Evolutionary conservation across 768 basidiomycete genomes (phyloP).

Genomic region (Baorangia bicolor): DNA sequence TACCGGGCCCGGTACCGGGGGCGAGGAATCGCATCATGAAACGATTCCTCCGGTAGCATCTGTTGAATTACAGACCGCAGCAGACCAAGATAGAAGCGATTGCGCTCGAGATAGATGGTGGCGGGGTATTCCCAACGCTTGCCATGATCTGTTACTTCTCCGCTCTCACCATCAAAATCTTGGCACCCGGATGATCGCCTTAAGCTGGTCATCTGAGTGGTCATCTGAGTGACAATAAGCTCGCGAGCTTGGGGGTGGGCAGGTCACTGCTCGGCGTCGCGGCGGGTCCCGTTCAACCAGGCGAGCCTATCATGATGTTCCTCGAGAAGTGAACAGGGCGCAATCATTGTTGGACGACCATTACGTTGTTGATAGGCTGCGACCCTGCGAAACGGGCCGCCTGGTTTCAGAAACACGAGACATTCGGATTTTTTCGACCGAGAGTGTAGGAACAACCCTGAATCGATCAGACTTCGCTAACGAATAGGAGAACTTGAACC

Average conservation of each 20-base stretch:
- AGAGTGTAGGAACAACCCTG: background rate
- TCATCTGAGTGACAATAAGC: background rate
- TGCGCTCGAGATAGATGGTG: constrained; percentile 9
- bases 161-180: constrained; percentile 12
- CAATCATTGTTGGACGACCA: background rate
- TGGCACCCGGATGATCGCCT: constrained; percentile 5
- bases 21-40: constrained; percentile 15
- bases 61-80: constrained; percentile 1
- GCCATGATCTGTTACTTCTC: constrained; percentile 5
- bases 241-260: background rate
- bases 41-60: constrained; percentile 5
- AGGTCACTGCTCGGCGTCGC: background rate
- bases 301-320: background rate
- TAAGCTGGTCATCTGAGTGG: constrained; percentile 1
- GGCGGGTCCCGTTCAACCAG: constrained; percentile 2
- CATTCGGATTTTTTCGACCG: background rate
- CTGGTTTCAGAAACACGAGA: constrained; percentile 1
- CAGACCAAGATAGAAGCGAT: constrained; percentile 15
- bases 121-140: constrained; percentile 8
- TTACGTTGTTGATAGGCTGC: constrained; percentile 15
- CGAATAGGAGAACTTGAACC: background rate
- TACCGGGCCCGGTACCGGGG: constrained; percentile 18
- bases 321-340: constrained; percentile 7
- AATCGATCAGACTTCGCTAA: background rate
- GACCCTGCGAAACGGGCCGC: constrained; percentile 17